Conservation (phyloP, 2,329 filamentous ascomycete genomes). For the Xylaria sp. region DNA sequence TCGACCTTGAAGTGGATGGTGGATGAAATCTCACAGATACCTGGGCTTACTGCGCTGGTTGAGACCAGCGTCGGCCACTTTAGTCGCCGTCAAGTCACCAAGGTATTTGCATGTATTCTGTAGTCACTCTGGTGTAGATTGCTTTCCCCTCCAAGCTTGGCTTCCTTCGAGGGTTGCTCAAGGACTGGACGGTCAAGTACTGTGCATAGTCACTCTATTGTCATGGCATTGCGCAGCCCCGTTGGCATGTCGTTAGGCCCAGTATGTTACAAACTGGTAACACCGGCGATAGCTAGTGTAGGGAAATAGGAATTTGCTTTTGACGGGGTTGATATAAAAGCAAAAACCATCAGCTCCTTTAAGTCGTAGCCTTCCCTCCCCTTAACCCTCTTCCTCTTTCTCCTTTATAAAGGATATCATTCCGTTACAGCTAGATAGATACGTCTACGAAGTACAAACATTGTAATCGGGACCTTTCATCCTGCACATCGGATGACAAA, state of each 20-base stretch:
- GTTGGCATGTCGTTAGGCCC: conserved; percentile 19
- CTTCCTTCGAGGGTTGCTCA: conserved; percentile 15
- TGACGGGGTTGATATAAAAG: conserved; percentile 31
- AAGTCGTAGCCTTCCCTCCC: conserved; percentile 8
- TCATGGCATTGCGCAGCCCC: conserved; percentile 33
- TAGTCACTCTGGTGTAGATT: conserved; percentile 29
- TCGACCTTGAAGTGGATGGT: conserved; percentile 17
- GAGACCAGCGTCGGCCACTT: conserved; percentile 28
- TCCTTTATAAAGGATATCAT: not conserved
- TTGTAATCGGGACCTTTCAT: not conserved
- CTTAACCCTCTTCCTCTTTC: conserved; percentile 8
- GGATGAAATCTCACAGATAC: conserved; percentile 31
- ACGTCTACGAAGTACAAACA: not conserved
- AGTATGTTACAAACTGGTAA: conserved; percentile 12
- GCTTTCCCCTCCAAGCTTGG: conserved; percentile 24
- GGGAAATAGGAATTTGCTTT: conserved; percentile 10
- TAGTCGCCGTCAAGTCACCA: conserved; percentile 19
- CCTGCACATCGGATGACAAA: conserved; percentile 1
- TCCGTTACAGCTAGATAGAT: not conserved
- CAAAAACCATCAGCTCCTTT: conserved; percentile 13
- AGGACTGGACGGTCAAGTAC: conserved; percentile 26
- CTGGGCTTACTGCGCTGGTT: conserved; percentile 23
- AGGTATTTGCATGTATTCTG: conserved; percentile 35
- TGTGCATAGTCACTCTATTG: conserved; percentile 28
- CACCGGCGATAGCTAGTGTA: not conserved